Evolutionary conservation across 768 basidiomycete species (phyloP).

Genomic region (Glaciozyma martinii): DNA sequence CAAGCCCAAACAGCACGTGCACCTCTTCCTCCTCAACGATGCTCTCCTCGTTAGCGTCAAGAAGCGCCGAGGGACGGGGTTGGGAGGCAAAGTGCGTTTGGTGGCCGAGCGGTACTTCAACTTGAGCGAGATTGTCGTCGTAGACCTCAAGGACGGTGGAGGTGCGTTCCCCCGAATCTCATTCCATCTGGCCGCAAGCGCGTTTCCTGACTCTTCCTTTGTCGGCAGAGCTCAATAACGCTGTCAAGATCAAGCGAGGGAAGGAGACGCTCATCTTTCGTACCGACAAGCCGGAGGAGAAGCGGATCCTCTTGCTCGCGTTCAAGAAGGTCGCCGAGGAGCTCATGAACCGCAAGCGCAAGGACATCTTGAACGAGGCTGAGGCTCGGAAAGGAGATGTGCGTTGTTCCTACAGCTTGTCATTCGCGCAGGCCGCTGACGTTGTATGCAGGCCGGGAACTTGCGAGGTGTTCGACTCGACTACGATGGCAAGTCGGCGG

Average conservation of each 20-base stretch:
- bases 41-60: slow-evolving; percentile 71
- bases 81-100: slow-evolving; percentile 59
- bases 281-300: slow-evolving; percentile 69
- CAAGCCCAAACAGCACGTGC: slow-evolving; percentile 75
- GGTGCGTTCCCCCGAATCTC: slow-evolving; percentile 55
- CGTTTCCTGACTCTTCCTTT: slow-evolving; percentile 8
- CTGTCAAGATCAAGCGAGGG: slow-evolving; percentile 85
- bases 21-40: slow-evolving; percentile 86
- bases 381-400: slow-evolving; percentile 56
- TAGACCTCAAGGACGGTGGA: slow-evolving; percentile 91
- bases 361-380: slow-evolving; percentile 56
- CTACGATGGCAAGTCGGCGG: slow-evolving; percentile 22
- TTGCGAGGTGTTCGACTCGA: slow-evolving; percentile 15
- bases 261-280: slow-evolving; percentile 94
- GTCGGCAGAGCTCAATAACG: slow-evolving; percentile 66
- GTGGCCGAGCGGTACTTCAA: slow-evolving; percentile 92
- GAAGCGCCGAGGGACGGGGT: slow-evolving; percentile 53
- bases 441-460: not conserved
- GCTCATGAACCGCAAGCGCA: slow-evolving; percentile 72
- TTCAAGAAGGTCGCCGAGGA: slow-evolving; percentile 92
- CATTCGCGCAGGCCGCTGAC: not conserved
- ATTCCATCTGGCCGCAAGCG: too few species aligned
- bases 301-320: slow-evolving; percentile 71
- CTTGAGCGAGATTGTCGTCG: slow-evolving; percentile 82
- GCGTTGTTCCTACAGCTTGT: not conserved